phyloP scores from a whole-genome alignment of 176 grass and related monocot genomes.

The Juncus effusus region DNA sequence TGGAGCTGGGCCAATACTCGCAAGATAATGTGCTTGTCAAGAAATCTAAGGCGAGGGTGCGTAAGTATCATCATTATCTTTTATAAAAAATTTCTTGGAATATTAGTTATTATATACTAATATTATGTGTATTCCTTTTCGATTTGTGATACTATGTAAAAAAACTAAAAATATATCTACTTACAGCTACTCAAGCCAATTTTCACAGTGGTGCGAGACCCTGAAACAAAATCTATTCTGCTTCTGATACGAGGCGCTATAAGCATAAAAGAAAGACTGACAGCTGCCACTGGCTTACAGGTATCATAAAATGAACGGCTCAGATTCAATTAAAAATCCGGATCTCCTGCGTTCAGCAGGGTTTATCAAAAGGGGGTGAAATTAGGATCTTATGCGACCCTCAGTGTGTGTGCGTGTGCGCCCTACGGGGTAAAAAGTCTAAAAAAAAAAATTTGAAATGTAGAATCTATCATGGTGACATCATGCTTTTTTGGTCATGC shows the following conservation, averaged over 20 bases:
- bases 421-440: no score
- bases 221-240: slow-evolving; percentile 64
- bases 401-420: background rate
- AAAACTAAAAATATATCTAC: no score
- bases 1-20: slow-evolving; percentile 57
- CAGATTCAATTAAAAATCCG: slow-evolving; percentile 42
- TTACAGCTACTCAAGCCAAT: slow-evolving; percentile 85
- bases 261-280: slow-evolving; percentile 77
- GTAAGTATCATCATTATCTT: slow-evolving; percentile 61
- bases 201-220: slow-evolving; percentile 64
- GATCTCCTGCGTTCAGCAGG: slow-evolving; percentile 42
- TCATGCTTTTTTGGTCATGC: background rate
- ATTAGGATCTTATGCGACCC: background rate
- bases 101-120: slow-evolving; percentile 20
- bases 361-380: slow-evolving; percentile 58
- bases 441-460: slow-evolving; percentile 1
- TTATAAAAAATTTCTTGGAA: background rate
- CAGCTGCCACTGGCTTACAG: slow-evolving; percentile 65
- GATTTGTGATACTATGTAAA: no score
- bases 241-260: slow-evolving; percentile 92
- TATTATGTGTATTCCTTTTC: background rate
- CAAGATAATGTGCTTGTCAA: slow-evolving; percentile 64
- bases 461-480: background rate
- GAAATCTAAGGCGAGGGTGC: slow-evolving; percentile 90
- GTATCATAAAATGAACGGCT: slow-evolving; percentile 39